Evolutionary conservation across 2,329 filamentous ascomycete genomes (phyloP), one percentile per base, ranked within the genome.

Genomic region (Drechslerella stenobrocha): DNA sequence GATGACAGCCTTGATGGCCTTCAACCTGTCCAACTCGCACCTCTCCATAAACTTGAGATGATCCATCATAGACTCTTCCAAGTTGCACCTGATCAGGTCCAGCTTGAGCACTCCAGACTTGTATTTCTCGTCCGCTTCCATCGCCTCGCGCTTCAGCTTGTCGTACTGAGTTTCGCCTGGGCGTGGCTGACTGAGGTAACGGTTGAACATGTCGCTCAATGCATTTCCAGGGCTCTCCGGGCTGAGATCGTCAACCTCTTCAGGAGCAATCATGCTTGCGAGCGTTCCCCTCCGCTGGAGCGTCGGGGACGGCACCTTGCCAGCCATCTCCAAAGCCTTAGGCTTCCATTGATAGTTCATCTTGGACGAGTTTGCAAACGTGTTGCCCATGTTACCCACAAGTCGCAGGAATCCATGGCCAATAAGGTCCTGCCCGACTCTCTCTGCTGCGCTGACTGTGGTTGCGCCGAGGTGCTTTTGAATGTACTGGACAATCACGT

Each of bases 321-420:
- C 92, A 23, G 90, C 86, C 59, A 93, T 76, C 75, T 95, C 86
- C 79, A 97, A 98, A 3, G 89, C 87, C 78, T 90, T 95, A 5
- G 91, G 84, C 56, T 90, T 87, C 93, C 93, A 98, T 77, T 98
- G 93, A 76, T 98, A 98, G 76, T 89, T 92, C 85, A 97, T 88
- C 77, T 88, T 90, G 71, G 91, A 96, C 80, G 91, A 97, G 78
- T 98, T 98, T 73, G 92, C 91, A 75, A 98, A 98, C 0, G 87
- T 89, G 78, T 84, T 97, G 67, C 93, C 93, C 55, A 98, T 91
- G 73, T 93, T 96, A 71, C 93, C 93, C 69, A 98, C 84, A 53
- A 98, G 81, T 52, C 93, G 86, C 74, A 98, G 80, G 75, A 96
- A 92, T 34, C 93, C 92, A 75, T 88, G 85, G 24, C 84, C 80